These are phyloP conservation scores for Dryas alaskensis DNA, from an alignment of 306 rosid species.

Conservation along the genomic window DNA sequence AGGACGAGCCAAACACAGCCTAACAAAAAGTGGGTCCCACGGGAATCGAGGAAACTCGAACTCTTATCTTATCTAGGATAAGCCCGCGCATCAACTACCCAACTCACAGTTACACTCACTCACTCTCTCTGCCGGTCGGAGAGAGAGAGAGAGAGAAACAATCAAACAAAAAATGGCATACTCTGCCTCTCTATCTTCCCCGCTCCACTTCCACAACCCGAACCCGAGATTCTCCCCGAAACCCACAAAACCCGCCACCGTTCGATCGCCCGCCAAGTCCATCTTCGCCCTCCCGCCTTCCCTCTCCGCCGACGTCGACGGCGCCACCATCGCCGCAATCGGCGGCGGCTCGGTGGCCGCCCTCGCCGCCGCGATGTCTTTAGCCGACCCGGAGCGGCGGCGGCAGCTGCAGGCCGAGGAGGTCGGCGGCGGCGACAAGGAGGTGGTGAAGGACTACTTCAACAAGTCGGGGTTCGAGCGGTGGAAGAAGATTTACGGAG, in stretches of 20 bases:
- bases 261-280: conserved; percentile 36
- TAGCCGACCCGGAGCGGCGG: conserved; percentile 79
- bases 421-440: conserved; percentile 93
- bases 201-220: conserved; percentile 27
- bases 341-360: conserved; percentile 80
- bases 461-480: conserved; percentile 88
- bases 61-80: conserved; percentile 47
- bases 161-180: conserved; percentile 38
- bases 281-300: conserved; percentile 59
- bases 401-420: conserved; percentile 76
- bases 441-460: conserved; percentile 90
- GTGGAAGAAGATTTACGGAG: conserved; percentile 94
- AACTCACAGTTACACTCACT: not conserved
- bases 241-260: conserved; percentile 27
- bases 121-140: conserved; percentile 23
- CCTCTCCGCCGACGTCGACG: conserved; percentile 59
- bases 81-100: conserved; percentile 6
- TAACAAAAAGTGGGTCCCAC: conserved; percentile 28
- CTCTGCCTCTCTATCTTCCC: conserved; percentile 40
- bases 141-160: not conserved
- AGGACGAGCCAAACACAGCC: not conserved
- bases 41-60: conserved; percentile 28
- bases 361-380: conserved; percentile 59
- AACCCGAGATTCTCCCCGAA: conserved; percentile 33
- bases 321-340: conserved; percentile 63